Evolutionary conservation across 495 filamentous ascomycete species (phyloP).

Genomic region (Parmelia sp.): DNA sequence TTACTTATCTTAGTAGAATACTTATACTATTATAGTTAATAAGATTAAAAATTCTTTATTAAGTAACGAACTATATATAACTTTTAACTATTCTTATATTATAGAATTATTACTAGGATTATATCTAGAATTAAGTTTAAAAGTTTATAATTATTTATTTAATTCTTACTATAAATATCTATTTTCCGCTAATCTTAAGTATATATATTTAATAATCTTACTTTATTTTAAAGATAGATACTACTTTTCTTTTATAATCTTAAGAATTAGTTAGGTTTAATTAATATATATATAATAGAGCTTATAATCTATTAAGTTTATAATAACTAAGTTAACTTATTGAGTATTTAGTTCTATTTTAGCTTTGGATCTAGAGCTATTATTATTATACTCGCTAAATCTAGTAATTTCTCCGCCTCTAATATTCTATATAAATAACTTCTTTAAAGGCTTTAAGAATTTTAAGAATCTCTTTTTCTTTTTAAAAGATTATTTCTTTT

Average conservation of each 20-base stretch:
- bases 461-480: slow-evolving; percentile 5
- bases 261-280: not conserved
- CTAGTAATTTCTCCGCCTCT: not conserved
- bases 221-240: not conserved
- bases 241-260: too few relatives aligned
- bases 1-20: not conserved
- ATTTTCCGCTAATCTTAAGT: not conserved
- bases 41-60: not conserved
- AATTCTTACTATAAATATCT: not conserved
- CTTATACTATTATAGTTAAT: not conserved
- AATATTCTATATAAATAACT: not conserved
- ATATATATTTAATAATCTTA: not conserved
- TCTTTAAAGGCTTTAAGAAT: too few relatives aligned
- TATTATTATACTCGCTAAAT: not conserved
- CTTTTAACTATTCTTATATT: not conserved
- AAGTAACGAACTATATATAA: not conserved
- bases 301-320: not conserved
- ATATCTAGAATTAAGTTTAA: not conserved
- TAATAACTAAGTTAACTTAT: not conserved
- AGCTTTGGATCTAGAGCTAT: not conserved
- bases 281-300: not conserved
- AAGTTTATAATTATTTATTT: slow-evolving; percentile 12
- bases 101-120: not conserved
- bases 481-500: too few relatives aligned
- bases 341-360: not conserved